Base-by-base conservation (phyloP, 2,329 filamentous ascomycete genomes). In the Aspergillus arachidicola region DNA sequence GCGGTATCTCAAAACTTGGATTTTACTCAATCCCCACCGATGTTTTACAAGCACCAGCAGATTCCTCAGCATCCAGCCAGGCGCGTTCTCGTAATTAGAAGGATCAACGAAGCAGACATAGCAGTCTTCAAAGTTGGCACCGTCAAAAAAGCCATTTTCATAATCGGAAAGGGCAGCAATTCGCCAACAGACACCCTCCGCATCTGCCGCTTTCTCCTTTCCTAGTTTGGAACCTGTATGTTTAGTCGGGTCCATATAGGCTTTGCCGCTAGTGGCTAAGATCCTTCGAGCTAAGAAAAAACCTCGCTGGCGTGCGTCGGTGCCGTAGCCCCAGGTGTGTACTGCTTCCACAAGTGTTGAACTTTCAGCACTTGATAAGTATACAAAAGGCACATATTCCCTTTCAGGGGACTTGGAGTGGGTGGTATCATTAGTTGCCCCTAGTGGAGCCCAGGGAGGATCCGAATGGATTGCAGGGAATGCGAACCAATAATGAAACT, bases 401-500 rank as follows among this genome's bases (percentile, higher is more conserved):
- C 11, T 36, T 38, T 55, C 57, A 28, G 32, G 28, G 12, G 61
- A 57, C 56, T n/a, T 60, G 21, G 83, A 54, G 26, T 60, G 57
- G 11, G 55, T 58, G 21, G 36, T 26, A 38, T 56, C 53, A 30
- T 59, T 72, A 6, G 75, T 70, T 5, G 66, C 57, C 32, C 74
- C 66, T 38, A 84, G 78, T 58, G 89, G 82, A 70, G 87, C 89
- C 95, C 95, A 99, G 32, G 85, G 83, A 1, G 93, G 92, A 60
- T 94, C 90, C 4, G 94, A 96, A 75, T 96, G 94, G 51, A 99
- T 84, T 19, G 94, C 93, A 1, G 95, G 95, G 73, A 96, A 99
- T 6, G 91, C 94, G 78, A 98, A 98, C 89, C 96, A 96, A 80
- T 98, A 98, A n/a, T 91, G 93, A 76, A 98, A 97, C 66, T 90